Percentiles rank a stretch among this genome's conserved stretches.
These are phyloP conservation scores for Actinomucor elegans DNA, from an alignment of 371 early-diverging fungal genomes.

Conservation along the genomic window DNA sequence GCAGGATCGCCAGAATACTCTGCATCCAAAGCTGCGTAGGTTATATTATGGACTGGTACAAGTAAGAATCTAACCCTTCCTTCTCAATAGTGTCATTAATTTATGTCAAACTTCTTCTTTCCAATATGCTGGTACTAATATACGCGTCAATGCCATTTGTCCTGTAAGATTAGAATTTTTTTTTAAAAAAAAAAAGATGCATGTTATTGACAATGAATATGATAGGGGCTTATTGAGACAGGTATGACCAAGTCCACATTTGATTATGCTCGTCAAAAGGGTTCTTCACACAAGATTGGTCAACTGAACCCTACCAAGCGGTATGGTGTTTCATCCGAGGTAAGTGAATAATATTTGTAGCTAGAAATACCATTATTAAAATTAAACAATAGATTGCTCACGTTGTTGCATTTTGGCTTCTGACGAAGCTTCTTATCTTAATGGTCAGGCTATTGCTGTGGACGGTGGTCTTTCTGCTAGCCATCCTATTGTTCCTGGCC, in stretches of 20 bases:
- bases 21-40: slow-evolving; percentile 50
- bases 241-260: slow-evolving; percentile 55
- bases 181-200: background rate
- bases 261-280: slow-evolving; percentile 50
- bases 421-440: slow-evolving; percentile 57
- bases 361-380: too few species aligned
- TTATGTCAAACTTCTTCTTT: slow-evolving; percentile 48
- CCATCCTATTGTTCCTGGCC: slow-evolving; percentile 43
- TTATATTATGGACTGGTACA: too few species aligned
- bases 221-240: slow-evolving; percentile 58
- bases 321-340: slow-evolving; percentile 50
- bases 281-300: slow-evolving; percentile 49
- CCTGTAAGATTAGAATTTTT: slow-evolving; percentile 36
- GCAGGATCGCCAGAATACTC: slow-evolving; percentile 49
- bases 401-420: slow-evolving; percentile 55
- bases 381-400: too few species aligned
- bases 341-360: background rate
- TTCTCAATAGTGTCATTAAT: slow-evolving; percentile 46
- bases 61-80: background rate
- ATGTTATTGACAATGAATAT: background rate
- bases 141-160: slow-evolving; percentile 62
- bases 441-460: slow-evolving; percentile 56
- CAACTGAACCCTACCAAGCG: slow-evolving; percentile 55
- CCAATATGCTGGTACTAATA: slow-evolving; percentile 48
- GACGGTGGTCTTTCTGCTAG: slow-evolving; percentile 58